Percentiles rank a stretch among this genome's conserved stretches.
Conservation (phyloP, 2,329 filamentous ascomycete species). For the Paramyrothecium roridum region DNA sequence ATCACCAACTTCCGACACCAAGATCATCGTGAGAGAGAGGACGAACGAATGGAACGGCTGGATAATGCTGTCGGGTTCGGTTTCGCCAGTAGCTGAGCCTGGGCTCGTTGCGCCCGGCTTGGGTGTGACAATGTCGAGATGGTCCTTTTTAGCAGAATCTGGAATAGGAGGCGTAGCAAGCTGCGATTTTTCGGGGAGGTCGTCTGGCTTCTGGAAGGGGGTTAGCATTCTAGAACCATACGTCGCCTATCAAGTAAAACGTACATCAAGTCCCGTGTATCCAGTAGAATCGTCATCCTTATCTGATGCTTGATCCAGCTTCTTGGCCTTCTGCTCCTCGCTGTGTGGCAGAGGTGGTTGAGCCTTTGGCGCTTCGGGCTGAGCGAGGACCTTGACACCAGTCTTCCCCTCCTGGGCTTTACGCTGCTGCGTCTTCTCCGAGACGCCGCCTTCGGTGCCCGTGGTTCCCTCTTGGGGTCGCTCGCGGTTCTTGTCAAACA, state of each 20-base stretch:
- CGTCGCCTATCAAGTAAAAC: not conserved
- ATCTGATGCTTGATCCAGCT: slow-evolving; percentile 35
- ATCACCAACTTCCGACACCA: slow-evolving; percentile 95
- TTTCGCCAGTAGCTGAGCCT: slow-evolving; percentile 27
- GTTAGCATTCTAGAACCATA: too few species aligned
- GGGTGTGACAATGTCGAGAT: slow-evolving; percentile 45
- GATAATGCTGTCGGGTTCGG: slow-evolving; percentile 58
- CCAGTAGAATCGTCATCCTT: slow-evolving; percentile 32
- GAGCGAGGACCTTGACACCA: slow-evolving; percentile 66
- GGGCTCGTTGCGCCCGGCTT: slow-evolving; percentile 8
- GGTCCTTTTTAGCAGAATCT: slow-evolving; percentile 61
- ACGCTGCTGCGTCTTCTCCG: slow-evolving; percentile 76
- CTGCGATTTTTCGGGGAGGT: slow-evolving; percentile 75
- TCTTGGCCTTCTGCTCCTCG: slow-evolving; percentile 62
- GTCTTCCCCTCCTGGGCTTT: slow-evolving; percentile 65
- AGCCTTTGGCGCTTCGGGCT: slow-evolving; percentile 81
- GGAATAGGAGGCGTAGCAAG: slow-evolving; percentile 71
- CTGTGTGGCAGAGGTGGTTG: slow-evolving; percentile 77
- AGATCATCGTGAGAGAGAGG: slow-evolving; percentile 93
- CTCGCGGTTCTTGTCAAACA: slow-evolving; percentile 80
- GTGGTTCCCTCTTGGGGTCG: slow-evolving; percentile 81
- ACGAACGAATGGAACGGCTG: slow-evolving; percentile 84
- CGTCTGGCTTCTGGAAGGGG: slow-evolving; percentile 65
- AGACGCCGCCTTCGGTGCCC: slow-evolving; percentile 86
- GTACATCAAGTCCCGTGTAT: slow-evolving; percentile 34